Evolutionary conservation across 2,329 filamentous ascomycete genomes (phyloP).

Genomic region (Alternaria burnsii): DNA sequence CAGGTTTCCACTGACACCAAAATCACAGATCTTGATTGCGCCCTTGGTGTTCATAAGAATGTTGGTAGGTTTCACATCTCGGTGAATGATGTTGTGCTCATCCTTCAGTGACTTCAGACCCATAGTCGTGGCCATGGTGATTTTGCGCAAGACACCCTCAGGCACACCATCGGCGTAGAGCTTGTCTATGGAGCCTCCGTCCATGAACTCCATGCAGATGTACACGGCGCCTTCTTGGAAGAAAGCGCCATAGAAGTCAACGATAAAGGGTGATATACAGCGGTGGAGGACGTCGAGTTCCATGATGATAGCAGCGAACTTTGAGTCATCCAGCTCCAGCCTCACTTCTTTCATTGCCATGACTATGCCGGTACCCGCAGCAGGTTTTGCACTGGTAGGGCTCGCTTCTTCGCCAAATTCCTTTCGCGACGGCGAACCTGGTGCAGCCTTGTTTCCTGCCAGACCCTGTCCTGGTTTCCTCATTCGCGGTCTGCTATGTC

Average conservation of each 20-base stretch:
- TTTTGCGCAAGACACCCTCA: conserved; percentile 86
- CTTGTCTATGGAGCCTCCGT: conserved; percentile 97
- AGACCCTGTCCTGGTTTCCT: conserved; percentile 68
- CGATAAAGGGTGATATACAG: conserved; percentile 93
- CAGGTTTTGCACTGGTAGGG: conserved; percentile 46
- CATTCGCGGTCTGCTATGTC: conserved; percentile 77
- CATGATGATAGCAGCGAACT: conserved; percentile 97
- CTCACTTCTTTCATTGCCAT: conserved; percentile 99
- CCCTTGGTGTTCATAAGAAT: conserved; percentile 90
- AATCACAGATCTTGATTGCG: conserved; percentile 98
- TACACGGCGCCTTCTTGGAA: conserved; percentile 99
- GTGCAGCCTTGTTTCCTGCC: conserved; percentile 63
- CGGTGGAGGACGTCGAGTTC: conserved; percentile 95
- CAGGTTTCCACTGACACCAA: conserved; percentile 94
- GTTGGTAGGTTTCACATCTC: conserved; percentile 99
- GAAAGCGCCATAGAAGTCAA: conserved; percentile 98
- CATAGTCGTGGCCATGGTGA: conserved; percentile 87
- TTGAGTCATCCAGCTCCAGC: conserved; percentile 92
- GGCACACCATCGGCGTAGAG: conserved; percentile 90
- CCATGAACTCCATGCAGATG: conserved; percentile 99
- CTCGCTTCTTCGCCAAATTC: conserved; percentile 46
- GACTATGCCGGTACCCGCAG: conserved; percentile 74
- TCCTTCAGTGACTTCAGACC: conserved; percentile 94
- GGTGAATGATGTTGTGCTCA: conserved; percentile 98
- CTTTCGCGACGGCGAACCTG: conserved; percentile 46